Percentiles rank a stretch among this genome's conserved stretches.
phyloP scores from a whole-genome alignment of 2,329 filamentous ascomycete species.

The Penicillium sp. region DNA sequence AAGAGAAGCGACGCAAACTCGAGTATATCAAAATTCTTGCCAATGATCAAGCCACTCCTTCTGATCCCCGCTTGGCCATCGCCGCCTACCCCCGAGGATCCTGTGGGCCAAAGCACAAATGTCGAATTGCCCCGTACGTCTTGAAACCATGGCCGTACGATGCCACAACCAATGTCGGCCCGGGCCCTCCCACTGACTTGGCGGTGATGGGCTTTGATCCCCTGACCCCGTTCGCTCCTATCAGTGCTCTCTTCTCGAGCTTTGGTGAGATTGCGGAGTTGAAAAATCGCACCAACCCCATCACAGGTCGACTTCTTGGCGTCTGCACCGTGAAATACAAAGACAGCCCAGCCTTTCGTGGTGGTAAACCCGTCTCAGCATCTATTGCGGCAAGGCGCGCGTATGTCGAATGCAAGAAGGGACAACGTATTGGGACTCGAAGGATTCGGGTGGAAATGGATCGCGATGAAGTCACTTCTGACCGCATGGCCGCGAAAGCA shows the following conservation, averaged over 20 bases:
- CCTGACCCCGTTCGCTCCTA: constrained; percentile 66
- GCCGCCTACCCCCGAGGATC: constrained; percentile 61
- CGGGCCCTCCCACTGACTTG: constrained; percentile 84
- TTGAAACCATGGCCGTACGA: constrained; percentile 82
- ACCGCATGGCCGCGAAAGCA: constrained; percentile 72
- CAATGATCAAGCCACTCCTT: constrained; percentile 61
- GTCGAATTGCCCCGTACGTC: constrained; percentile 73
- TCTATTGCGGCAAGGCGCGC: constrained; percentile 80
- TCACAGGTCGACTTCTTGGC: constrained; percentile 89
- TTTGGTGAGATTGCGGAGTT: constrained; percentile 76
- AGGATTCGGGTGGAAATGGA: constrained; percentile 83
- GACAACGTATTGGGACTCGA: constrained; percentile 75
- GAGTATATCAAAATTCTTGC: constrained; percentile 55
- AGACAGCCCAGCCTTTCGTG: constrained; percentile 62
- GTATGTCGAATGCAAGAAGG: constrained; percentile 69
- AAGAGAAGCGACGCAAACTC: constrained; percentile 56
- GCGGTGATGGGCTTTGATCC: constrained; percentile 97
- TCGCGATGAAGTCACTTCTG: constrained; percentile 80
- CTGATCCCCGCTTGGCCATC: constrained; percentile 78
- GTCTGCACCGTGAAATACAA: constrained; percentile 90
- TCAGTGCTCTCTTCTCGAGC: constrained; percentile 41
- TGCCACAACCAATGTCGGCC: constrained; percentile 77
- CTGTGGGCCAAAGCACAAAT: constrained; percentile 68
- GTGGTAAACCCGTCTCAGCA: constrained; percentile 60
- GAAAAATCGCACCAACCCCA: constrained; percentile 91